Percentiles rank a stretch among this genome's conserved stretches.
phyloP scores from a whole-genome alignment of 1,284 basidiomycete genomes.

The Mycena sp. region DNA sequence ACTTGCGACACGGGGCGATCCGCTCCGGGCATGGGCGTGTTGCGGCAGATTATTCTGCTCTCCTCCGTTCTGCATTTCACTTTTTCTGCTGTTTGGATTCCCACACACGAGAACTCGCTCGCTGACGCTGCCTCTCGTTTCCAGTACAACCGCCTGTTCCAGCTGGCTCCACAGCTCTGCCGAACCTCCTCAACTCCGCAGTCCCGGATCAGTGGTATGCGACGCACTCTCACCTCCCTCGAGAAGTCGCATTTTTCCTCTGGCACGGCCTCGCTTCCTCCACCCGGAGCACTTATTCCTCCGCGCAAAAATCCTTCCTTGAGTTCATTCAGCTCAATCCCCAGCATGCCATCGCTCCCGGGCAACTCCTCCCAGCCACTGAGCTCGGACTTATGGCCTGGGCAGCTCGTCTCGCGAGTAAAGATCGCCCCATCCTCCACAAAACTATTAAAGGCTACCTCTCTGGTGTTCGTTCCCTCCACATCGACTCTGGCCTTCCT shows the following conservation, averaged over 20 bases:
- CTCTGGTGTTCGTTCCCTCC: constrained; percentile 39
- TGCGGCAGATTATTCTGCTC: constrained; percentile 34
- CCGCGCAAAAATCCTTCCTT: constrained; percentile 42
- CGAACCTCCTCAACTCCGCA: constrained; percentile 34
- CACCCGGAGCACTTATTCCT: constrained; percentile 40
- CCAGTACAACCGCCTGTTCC: constrained; percentile 40
- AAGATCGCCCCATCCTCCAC: constrained; percentile 15
- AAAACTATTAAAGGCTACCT: constrained; percentile 46
- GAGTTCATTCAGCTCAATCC: constrained; percentile 38
- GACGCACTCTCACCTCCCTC: constrained; percentile 36
- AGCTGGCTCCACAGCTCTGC: constrained; percentile 33
- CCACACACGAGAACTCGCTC: constrained; percentile 33
- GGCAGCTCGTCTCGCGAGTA: constrained; percentile 34
- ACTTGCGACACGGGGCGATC: constrained; percentile 30
- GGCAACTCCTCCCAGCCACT: constrained; percentile 41
- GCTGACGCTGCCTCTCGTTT: constrained; percentile 44
- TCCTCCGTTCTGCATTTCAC: constrained; percentile 35
- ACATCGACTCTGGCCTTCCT: constrained; percentile 26
- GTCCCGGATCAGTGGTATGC: constrained; percentile 37
- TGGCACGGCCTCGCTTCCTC: constrained; percentile 42
- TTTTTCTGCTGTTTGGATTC: constrained; percentile 37
- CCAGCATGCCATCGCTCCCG: constrained; percentile 20
- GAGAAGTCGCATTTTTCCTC: constrained; percentile 41
- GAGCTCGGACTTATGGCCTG: constrained; percentile 40
- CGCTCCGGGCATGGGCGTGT: constrained; percentile 27